Base-by-base conservation (phyloP, 495 filamentous ascomycete genomes). In the Aspergillus sclerotiicarbonarius region DNA sequence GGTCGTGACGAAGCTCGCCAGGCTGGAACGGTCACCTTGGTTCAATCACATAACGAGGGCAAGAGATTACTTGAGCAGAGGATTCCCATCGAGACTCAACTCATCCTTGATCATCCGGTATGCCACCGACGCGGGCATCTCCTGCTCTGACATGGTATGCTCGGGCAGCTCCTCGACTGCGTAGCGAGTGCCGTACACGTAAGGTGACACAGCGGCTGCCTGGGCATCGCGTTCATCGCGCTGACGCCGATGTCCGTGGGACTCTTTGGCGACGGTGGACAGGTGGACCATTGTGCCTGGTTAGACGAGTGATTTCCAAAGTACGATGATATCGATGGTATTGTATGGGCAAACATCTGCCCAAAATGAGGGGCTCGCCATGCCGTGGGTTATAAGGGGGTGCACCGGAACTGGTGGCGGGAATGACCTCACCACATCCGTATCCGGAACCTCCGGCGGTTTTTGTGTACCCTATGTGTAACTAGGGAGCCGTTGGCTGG, bases 101-200 rank as follows among this genome's bases (percentile, higher is more conserved):
- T 94, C 89, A 67, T 94, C 90, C 73, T 88, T 90, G 73, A 94
- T 92, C 87, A 92, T 87, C 52, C 88, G 84, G 67, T 91, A 90
- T 8, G 89, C 90, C 12, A 90, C 80, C 55, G 90, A 87, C 60
- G 83, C 85, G 31, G 89, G 88, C 88, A 91, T 91, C 70, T 90
- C 87, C 13, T 68, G 62, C 62, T 92, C 87, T 30, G 88, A 87
- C 86, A 93, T 92, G 71, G 87, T 86, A 65, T 87, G 81, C 63
- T 80, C 83, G 35, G 90, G 90, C 29, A 92, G 81, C 69, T 90
- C 87, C 61, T 83, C 70, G 41, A 84, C 82, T 10, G 90, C 89
- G 67, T 86, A 92, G 29, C 73, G 76, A 31, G 85, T 88, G 62
- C 88, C 89, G 63, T 94, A 94, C 61, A 94, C 88, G 61, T 84